These are phyloP conservation scores for Atalantia buxifolia DNA, from an alignment of 345 rosid genomes.

Conservation along the genomic window DNA sequence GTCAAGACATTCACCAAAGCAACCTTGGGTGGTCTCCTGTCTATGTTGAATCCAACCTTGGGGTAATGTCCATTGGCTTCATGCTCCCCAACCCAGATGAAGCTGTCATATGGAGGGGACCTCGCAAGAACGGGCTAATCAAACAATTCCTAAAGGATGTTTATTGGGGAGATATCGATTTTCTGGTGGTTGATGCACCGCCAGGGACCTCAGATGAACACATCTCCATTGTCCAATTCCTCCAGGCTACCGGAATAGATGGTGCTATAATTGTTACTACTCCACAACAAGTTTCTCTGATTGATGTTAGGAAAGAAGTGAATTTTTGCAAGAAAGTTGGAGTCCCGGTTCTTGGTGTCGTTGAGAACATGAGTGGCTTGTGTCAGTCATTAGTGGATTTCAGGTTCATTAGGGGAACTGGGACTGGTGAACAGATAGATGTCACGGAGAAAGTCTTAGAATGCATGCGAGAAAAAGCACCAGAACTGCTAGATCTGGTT, in stretches of 20 bases:
- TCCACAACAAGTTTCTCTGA: constrained; percentile 89
- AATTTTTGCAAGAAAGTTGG: constrained; percentile 95
- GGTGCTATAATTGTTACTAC: constrained; percentile 95
- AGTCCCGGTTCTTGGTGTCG: constrained; percentile 79
- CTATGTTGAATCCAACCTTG: constrained; percentile 90
- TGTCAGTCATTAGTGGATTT: constrained; percentile 69
- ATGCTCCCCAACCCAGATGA: constrained; percentile 95
- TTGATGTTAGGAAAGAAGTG: constrained; percentile 92
- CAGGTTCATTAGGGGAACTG: constrained; percentile 51
- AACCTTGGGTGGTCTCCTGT: constrained; percentile 99
- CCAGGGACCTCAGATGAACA: constrained; percentile 98
- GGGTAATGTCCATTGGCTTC: constrained; percentile 97
- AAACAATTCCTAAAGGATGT: constrained; percentile 93
- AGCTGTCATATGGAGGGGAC: constrained; percentile 98
- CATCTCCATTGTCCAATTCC: constrained; percentile 90
- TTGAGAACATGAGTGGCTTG: constrained; percentile 97
- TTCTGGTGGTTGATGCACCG: constrained; percentile 91
- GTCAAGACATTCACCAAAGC: constrained; percentile 94
- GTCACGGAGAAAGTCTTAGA: constrained; percentile 52
- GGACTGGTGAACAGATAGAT: constrained; percentile 51
- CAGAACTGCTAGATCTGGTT: constrained; percentile 58
- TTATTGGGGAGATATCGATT: constrained; percentile 89
- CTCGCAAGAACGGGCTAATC: constrained; percentile 88
- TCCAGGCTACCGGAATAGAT: constrained; percentile 76
- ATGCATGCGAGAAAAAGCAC: constrained; percentile 61